Percentiles rank a stretch among this genome's conserved stretches.
These are phyloP conservation scores for Diplotaxis tenuifolia DNA, from an alignment of 345 rosid genomes.

Conservation along the genomic window DNA sequence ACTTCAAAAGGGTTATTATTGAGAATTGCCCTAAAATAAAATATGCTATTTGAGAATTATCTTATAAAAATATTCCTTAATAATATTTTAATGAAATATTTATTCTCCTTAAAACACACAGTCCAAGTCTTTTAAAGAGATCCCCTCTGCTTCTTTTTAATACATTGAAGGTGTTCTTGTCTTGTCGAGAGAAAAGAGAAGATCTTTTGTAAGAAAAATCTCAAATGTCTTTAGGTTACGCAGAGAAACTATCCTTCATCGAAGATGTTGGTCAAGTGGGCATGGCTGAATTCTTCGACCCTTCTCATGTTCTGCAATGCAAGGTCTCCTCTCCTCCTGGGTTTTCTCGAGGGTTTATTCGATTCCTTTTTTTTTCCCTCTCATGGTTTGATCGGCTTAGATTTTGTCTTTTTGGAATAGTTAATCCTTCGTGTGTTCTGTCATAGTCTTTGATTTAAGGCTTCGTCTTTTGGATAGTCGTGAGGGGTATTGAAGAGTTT, in stretches of 20 bases:
- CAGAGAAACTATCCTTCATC: conserved; percentile 97
- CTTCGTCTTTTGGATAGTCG: background rate
- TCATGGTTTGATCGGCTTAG: conserved; percentile 2
- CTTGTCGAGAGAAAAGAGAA: conserved; percentile 11
- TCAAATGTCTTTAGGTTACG: conserved; percentile 93
- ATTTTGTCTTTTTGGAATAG: background rate
- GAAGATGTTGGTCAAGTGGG: conserved; percentile 99
- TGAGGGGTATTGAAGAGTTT: conserved; percentile 6
- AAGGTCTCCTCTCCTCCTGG: conserved; percentile 47
- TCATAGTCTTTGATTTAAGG: background rate
- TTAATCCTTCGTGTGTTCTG: conserved; percentile 7
- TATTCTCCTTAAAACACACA: conserved; percentile 4
- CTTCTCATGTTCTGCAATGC: conserved; percentile 64
- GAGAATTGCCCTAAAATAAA: too few species aligned
- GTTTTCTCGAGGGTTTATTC: conserved; percentile 23
- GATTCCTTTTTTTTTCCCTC: background rate
- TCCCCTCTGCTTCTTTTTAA: conserved; percentile 18
- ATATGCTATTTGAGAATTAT: background rate
- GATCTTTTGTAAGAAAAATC: conserved; percentile 4
- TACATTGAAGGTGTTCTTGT: conserved; percentile 26
- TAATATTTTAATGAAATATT: background rate
- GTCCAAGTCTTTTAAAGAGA: conserved; percentile 19
- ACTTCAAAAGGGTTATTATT: too few species aligned
- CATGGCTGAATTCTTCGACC: conserved; percentile 88
- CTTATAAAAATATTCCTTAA: background rate